Percentiles rank a stretch among this genome's conserved stretches.
These are phyloP conservation scores for Adansonia digitata DNA, from an alignment of 345 rosid species.

Conservation along the genomic window DNA sequence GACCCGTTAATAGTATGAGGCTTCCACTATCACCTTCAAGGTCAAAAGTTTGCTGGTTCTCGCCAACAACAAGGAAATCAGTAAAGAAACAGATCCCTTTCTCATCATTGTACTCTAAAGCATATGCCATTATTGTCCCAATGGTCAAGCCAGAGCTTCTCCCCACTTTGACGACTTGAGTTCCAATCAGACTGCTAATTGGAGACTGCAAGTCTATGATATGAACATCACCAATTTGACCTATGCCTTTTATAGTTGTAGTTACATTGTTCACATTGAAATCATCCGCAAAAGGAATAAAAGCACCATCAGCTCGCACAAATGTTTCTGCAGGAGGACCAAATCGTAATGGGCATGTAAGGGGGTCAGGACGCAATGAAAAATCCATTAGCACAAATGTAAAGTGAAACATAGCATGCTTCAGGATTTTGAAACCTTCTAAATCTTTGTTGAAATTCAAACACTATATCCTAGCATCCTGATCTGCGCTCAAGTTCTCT, in stretches of 20 bases:
- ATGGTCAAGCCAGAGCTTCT: slow-evolving; percentile 76
- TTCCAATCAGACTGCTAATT: slow-evolving; percentile 57
- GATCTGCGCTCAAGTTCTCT: too few species aligned
- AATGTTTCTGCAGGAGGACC: slow-evolving; percentile 53
- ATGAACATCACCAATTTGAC: slow-evolving; percentile 61
- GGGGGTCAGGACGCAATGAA: neutral
- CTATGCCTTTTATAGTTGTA: slow-evolving; percentile 67
- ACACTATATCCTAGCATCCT: neutral
- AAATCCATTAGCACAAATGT: neutral
- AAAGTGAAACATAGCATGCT: neutral
- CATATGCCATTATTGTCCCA: slow-evolving; percentile 74
- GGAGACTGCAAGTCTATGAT: slow-evolving; percentile 65
- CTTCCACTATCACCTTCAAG: slow-evolving; percentile 86
- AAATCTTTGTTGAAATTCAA: neutral
- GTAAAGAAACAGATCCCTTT: slow-evolving; percentile 79
- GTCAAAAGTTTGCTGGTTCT: slow-evolving; percentile 70
- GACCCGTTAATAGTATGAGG: slow-evolving; percentile 50
- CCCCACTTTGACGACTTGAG: slow-evolving; percentile 72
- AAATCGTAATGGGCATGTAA: slow-evolving; percentile 14
- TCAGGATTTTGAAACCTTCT: neutral
- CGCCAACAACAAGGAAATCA: slow-evolving; percentile 80
- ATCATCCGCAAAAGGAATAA: slow-evolving; percentile 75
- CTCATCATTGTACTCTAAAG: slow-evolving; percentile 81
- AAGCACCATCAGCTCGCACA: slow-evolving; percentile 85
- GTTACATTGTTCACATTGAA: slow-evolving; percentile 62